Evolutionary conservation across 306 rosid genomes (phyloP), one percentile per base, ranked within the genome.

Genomic region (Pyrus bretschneideri): DNA sequence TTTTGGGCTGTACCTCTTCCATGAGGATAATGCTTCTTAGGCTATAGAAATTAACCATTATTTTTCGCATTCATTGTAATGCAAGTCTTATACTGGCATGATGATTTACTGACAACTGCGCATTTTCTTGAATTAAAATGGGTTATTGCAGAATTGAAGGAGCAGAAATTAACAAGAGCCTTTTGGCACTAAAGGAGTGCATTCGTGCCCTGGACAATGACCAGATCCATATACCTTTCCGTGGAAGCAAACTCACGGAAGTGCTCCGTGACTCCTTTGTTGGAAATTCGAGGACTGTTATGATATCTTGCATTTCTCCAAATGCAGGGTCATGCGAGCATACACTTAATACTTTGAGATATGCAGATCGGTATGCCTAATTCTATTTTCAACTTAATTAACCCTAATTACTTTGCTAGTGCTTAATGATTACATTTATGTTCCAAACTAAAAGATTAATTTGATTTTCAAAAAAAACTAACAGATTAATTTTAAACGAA

Each of bases 241-340:
- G 99, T 42, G 99, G 99, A 85, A 95, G 99, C 85, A 95, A 95
- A 84, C 99, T 95, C 67, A 95, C 99, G 35, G 97, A 95, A 91
- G 99, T 95, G 55, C 99, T 95, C 11, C 99, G 99, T 61, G 99
- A 95, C 85, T 95, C 99, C 68, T 95, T 92, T 52, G 97, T 95
- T 73, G 99, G 99, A 69, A 95, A 95, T 83, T 95, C 99, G 11
- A 92, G 90, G 82, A 95, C 97, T 67, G 99, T 95, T 69, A 95
- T 92, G 99, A 90, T 95, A 79, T 95, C 99, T 52, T 95, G 97
- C 85, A 95, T 95, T 83, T 95, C 99, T 75, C 99, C 99, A 64
- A 95, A 95, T 86, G 97, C 97, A 19, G 95, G 97, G 65, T 95
- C 99, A 35, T 92, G 99, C 60, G 99, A 95, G 80, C 99, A 95